phyloP scores from a whole-genome alignment of 306 rosid species.

The Medicago lupulina region DNA sequence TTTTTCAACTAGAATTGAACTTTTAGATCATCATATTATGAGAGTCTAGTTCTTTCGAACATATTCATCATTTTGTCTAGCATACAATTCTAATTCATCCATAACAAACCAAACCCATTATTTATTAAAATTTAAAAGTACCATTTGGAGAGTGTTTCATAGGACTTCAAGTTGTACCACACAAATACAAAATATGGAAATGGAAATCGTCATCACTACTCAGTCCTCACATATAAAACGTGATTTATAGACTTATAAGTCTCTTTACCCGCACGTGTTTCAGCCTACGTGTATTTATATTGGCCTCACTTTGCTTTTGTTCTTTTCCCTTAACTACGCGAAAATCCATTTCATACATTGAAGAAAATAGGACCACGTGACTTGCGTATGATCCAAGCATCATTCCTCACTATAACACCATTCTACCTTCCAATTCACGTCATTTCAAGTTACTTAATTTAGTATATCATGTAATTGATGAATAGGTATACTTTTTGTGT shows the following conservation, averaged over 20 bases:
- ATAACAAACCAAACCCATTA: background rate
- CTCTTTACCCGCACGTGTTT: constrained; percentile 49
- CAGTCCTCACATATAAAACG: constrained; percentile 47
- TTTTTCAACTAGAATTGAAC: too few relatives aligned
- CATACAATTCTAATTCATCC: background rate
- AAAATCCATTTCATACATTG: constrained; percentile 17
- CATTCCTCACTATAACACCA: constrained; percentile 34
- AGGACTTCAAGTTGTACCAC: background rate
- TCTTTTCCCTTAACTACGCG: constrained; percentile 32
- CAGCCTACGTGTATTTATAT: background rate
- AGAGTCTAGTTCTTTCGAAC: too few relatives aligned
- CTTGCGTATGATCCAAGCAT: constrained; percentile 58
- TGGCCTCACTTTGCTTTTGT: constrained; percentile 29
- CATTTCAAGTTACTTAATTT: constrained; percentile 31
- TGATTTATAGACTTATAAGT: constrained; percentile 30
- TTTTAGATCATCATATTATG: too few relatives aligned
- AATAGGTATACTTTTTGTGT: too few relatives aligned
- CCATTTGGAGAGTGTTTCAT: background rate
- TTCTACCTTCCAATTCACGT: constrained; percentile 63
- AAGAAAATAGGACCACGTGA: constrained; percentile 56
- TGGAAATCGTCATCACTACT: background rate
- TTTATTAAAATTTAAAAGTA: background rate
- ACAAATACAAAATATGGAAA: constrained; percentile 23
- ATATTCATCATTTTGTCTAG: too few relatives aligned
- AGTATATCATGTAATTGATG: background rate